A percentile compares a stretch with the other conserved stretches of the same genome.
These are phyloP conservation scores for Candida incommunis DNA, from an alignment of 805 yeast genomes.

Conservation along the genomic window DNA sequence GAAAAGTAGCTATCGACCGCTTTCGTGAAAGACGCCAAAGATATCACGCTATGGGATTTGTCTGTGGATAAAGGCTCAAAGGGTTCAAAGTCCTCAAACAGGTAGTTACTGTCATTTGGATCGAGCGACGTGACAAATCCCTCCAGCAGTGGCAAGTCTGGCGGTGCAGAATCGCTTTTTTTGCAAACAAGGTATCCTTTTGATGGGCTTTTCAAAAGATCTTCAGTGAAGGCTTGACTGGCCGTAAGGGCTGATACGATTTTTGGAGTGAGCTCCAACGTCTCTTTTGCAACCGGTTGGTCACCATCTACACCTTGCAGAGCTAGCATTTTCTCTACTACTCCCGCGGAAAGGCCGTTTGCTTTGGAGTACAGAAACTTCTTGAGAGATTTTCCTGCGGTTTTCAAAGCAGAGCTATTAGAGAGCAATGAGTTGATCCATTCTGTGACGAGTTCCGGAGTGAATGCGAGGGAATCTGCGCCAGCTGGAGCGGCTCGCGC, in stretches of 20 bases:
- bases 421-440: neutral
- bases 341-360: conserved; percentile 65
- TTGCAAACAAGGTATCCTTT: neutral
- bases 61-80: conserved; percentile 31
- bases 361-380: conserved; percentile 54
- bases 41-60: conserved; percentile 16
- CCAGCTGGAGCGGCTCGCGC: conserved; percentile 1
- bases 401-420: conserved; percentile 3
- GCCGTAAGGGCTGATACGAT: neutral
- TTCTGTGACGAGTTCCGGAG: neutral
- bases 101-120: conserved; percentile 26
- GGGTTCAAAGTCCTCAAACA: conserved; percentile 60
- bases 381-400: conserved; percentile 35
- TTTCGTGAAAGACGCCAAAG: conserved; percentile 39
- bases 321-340: conserved; percentile 46
- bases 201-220: neutral
- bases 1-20: conserved; percentile 79
- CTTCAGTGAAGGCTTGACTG: neutral
- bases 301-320: conserved; percentile 34
- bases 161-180: neutral
- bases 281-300: conserved; percentile 17
- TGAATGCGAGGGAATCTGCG: neutral
- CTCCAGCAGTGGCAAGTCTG: neutral
- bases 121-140: conserved; percentile 7
- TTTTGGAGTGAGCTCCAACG: neutral